Percentiles rank a stretch among this genome's conserved stretches.
These are phyloP conservation scores for Claviceps humidiphila DNA, from an alignment of 2,329 filamentous ascomycete genomes.

Conservation along the genomic window DNA sequence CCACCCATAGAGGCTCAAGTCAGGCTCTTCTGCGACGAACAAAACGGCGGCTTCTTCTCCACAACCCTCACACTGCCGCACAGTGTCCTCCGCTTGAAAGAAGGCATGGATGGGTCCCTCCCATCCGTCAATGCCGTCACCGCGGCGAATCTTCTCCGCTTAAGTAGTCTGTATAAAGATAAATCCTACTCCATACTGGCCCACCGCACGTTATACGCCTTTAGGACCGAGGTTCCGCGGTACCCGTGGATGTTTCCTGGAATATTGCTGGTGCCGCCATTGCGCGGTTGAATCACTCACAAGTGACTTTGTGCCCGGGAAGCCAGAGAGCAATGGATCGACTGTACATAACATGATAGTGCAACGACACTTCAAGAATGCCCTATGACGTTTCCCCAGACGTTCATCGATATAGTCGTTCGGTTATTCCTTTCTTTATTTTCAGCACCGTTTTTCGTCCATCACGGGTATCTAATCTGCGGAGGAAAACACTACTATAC, in stretches of 20 bases:
- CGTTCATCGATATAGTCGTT: no score
- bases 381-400: no score
- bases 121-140: slow-evolving; percentile 82
- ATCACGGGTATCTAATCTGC: slow-evolving; percentile 31
- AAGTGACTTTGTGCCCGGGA: no score
- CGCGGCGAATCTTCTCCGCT: slow-evolving; percentile 75
- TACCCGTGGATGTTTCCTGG: slow-evolving; percentile 86
- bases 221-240: slow-evolving; percentile 83
- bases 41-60: slow-evolving; percentile 58
- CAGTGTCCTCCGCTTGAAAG: slow-evolving; percentile 76
- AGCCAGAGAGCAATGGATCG: no score
- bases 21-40: slow-evolving; percentile 60
- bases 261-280: slow-evolving; percentile 60
- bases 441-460: slow-evolving; percentile 5
- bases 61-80: slow-evolving; percentile 50
- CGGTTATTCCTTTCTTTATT: background rate
- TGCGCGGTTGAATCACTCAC: slow-evolving; percentile 46
- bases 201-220: slow-evolving; percentile 64
- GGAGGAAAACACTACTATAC: slow-evolving; percentile 8
- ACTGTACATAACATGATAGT: no score
- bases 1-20: slow-evolving; percentile 51
- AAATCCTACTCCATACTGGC: slow-evolving; percentile 51
- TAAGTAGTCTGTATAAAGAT: slow-evolving; percentile 57
- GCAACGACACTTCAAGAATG: no score
- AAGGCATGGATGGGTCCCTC: slow-evolving; percentile 85